Evolutionary conservation across 163 green algal genomes (phyloP).

Genomic region (Chloroidium sp.): DNA sequence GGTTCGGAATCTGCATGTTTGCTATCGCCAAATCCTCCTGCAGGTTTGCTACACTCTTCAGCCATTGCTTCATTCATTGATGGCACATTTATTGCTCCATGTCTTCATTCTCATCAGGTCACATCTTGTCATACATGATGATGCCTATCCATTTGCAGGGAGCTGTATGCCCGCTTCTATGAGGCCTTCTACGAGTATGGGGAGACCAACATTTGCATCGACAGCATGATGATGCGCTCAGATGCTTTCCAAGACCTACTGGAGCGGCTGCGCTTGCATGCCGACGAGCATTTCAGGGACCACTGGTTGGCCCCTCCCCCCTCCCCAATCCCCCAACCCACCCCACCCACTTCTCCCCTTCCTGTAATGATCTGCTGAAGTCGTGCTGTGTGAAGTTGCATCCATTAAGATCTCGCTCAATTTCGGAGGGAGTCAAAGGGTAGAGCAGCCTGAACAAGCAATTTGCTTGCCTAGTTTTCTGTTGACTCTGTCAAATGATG

Average conservation of each 20-base stretch:
- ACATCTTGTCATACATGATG: not conserved
- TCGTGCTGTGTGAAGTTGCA: not conserved
- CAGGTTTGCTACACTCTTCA: not conserved
- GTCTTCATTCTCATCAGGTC: too few species aligned
- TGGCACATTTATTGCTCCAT: too few species aligned
- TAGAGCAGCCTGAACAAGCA: too few species aligned
- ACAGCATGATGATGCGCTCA: slow-evolving; percentile 43
- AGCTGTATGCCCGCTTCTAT: slow-evolving; percentile 52
- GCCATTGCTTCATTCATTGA: too few species aligned
- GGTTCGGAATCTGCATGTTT: slow-evolving; percentile 73
- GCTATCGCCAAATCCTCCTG: slow-evolving; percentile 44
- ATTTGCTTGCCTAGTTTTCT: too few species aligned
- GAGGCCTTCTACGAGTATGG: slow-evolving; percentile 46
- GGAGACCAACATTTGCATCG: slow-evolving; percentile 69
- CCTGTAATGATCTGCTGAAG: not conserved
- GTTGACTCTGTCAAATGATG: too few species aligned
- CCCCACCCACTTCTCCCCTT: too few species aligned
- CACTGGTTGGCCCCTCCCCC: slow-evolving; percentile 40
- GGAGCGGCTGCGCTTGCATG: slow-evolving; percentile 38
- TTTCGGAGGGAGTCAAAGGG: not conserved
- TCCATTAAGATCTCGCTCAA: not conserved
- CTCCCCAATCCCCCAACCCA: not conserved
- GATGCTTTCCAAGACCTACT: slow-evolving; percentile 50
- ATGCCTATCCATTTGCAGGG: not conserved
- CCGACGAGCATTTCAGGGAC: slow-evolving; percentile 50